Conservation (phyloP, 768 basidiomycete genomes). For the Lyophyllum decastes region DNA sequence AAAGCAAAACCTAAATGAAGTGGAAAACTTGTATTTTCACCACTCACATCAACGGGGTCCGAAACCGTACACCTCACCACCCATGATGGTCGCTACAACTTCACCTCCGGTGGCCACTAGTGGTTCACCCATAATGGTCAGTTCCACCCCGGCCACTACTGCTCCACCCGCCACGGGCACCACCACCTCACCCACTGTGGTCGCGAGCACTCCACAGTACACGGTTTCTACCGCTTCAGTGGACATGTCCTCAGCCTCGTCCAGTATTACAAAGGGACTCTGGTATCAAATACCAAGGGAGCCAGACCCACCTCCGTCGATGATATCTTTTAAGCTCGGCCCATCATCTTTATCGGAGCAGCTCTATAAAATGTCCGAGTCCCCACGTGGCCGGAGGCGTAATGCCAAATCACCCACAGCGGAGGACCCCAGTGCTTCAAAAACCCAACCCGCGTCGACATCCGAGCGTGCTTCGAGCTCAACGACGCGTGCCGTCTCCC, state of each 20-base stretch:
- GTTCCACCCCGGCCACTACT: too few relatives aligned
- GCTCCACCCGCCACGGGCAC: too few relatives aligned
- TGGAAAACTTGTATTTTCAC: constrained; percentile 81
- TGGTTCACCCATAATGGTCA: too few relatives aligned
- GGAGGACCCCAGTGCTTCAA: not conserved
- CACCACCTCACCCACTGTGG: not conserved
- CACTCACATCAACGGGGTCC: constrained; percentile 57
- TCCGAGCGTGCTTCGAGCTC: not conserved
- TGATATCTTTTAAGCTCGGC: constrained; percentile 25
- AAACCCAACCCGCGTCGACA: not conserved
- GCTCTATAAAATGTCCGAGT: not conserved
- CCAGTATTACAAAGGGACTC: constrained; percentile 1
- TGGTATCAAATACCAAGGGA: not conserved
- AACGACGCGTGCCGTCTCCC: not conserved
- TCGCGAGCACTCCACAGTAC: too few relatives aligned
- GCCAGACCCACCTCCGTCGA: constrained; percentile 14
- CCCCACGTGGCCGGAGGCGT: constrained; percentile 1
- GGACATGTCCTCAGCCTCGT: constrained; percentile 16
- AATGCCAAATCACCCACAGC: constrained; percentile 1
- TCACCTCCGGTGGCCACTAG: too few relatives aligned
- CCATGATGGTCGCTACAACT: constrained; percentile 22
- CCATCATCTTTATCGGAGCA: constrained; percentile 8
- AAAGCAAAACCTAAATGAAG: constrained; percentile 78
- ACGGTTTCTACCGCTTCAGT: too few relatives aligned
- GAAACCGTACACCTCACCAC: constrained; percentile 25